Evolutionary conservation across 768 basidiomycete species (phyloP), one percentile per base, ranked within the genome.

Genomic region (Cytidiella melzeri): DNA sequence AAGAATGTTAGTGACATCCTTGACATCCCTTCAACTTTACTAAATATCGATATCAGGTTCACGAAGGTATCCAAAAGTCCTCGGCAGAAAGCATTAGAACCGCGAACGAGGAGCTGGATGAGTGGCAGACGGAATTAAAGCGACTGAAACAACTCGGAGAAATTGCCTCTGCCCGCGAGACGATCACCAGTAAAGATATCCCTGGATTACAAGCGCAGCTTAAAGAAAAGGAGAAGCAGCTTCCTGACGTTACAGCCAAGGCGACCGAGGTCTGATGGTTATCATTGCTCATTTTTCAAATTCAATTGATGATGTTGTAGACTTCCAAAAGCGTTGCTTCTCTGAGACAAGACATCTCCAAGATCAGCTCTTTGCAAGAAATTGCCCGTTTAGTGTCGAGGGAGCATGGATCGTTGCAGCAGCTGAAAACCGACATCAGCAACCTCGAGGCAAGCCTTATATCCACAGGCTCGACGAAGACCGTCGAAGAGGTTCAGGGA

Each of bases 401-500:
- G 43, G 70, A 83, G 18, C 77, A 77, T 46, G 72, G 68, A 57
- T 83, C 90, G 55, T 64, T 81, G 28, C 72, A 78, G 46, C 68
- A 74, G 37, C 89, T 92, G 34, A 77, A 86, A 7, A 34, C 30
- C 30, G 30, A 34, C 30, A 34, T 34, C 40, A 53, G 63, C 7
- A 68, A 72, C 41, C 69, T 92, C 40, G 90, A 96, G 64, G 68
- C 69, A 41, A 80, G 87, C 41, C 74, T 99, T 13, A 68, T 75
- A 18, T 67, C 75, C 5, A 82, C 82, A 2, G 94, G 93, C 2
- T 86, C 84, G 27, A 76, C 79, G 12, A 89, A 82, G 65, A 92
- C 93, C 1, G 77, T 80, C 1, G 88, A 92, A 41, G 92, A 94
- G 41, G 84, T 97, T 13, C 87, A 97, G 63, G 67, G 57, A 21